Evolutionary conservation across 2,329 filamentous ascomycete genomes (phyloP).

Genomic region (Capronia coronata): DNA sequence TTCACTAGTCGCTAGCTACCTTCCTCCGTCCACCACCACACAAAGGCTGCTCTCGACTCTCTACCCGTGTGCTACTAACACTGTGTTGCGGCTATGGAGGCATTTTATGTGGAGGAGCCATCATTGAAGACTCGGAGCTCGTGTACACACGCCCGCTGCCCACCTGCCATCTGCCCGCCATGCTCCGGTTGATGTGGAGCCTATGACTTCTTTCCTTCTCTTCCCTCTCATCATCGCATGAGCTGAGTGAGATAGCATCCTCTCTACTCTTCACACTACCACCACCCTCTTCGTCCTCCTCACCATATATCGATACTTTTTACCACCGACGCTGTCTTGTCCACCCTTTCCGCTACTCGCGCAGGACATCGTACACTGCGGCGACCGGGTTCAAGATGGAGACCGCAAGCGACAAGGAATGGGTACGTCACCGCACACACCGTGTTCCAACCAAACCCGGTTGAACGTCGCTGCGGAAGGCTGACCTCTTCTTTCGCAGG

Average conservation of each 20-base stretch:
- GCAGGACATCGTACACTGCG: background rate
- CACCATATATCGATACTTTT: background rate
- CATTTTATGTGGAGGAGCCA: too few relatives aligned
- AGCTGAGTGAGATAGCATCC: too few relatives aligned
- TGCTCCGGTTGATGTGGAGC: constrained; percentile 2
- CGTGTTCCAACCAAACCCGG: background rate
- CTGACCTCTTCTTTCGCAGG: constrained; percentile 41
- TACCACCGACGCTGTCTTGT: background rate
- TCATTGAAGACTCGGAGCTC: too few relatives aligned
- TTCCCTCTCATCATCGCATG: background rate
- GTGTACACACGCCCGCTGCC: too few relatives aligned
- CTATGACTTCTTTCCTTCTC: background rate
- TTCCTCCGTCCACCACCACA: too few relatives aligned
- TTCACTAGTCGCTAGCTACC: too few relatives aligned
- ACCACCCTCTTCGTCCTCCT: background rate
- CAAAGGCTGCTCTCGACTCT: too few relatives aligned
- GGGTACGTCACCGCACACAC: constrained; percentile 36
- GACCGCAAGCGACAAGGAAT: constrained; percentile 43
- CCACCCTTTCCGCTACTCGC: background rate
- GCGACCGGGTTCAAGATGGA: constrained; percentile 27
- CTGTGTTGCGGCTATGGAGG: too few relatives aligned
- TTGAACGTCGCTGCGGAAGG: background rate
- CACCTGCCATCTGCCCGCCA: background rate
- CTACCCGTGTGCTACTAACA: too few relatives aligned
- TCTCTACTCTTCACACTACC: too few relatives aligned